Evolutionary conservation across 495 filamentous ascomycete genomes (phyloP), one percentile per base, ranked within the genome.

Genomic region (Trichoderma gamsii): DNA sequence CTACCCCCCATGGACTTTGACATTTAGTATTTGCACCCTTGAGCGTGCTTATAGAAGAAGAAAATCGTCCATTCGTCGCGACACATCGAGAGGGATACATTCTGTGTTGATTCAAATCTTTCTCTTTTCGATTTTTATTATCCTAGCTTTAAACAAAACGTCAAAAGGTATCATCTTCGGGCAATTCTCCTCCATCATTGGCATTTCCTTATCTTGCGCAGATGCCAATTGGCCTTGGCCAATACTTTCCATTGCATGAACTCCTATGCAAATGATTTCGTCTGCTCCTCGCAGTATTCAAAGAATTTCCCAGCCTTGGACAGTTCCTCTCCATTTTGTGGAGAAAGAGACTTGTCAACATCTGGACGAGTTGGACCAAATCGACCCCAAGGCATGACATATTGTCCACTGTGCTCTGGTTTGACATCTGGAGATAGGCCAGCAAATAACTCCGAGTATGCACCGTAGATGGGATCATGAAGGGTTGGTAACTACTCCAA

Each of bases 361-460:
- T 61, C 56, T 27, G 56, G 25, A 32, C 56, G 56, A 11, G 27
- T 61, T 21, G 56, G 11, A 9, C 56, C 56, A 13, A 61, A 61
- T 32, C 56, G 56, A 32, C 56, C 56, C 56, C 56, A 61, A 13
- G 56, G 56, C 16, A 29, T 27, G 25, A 61, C 16, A 9, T 21
- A 61, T 32, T 25, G 56, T 13, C 56, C 56, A 7, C 56, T 61
- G 25, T 61, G 16, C 56, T 61, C 56, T 7, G 56, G 56, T 4
- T 69, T 78, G 18, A 84, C 61, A 12, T 79, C 76, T 3, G 77
- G 74, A 9, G 78, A 78, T 52, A 81, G 72, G 0, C 73, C 78
- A 1, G 79, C 77, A 56, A 73, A 84, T 8, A 83, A 71, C 59
- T 77, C 74, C 4, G 80, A 80, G 65, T 81, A 83, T 0, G 80